phyloP scores from a whole-genome alignment of 2,329 filamentous ascomycete species.

The Graphiopsis chlorocephala region DNA sequence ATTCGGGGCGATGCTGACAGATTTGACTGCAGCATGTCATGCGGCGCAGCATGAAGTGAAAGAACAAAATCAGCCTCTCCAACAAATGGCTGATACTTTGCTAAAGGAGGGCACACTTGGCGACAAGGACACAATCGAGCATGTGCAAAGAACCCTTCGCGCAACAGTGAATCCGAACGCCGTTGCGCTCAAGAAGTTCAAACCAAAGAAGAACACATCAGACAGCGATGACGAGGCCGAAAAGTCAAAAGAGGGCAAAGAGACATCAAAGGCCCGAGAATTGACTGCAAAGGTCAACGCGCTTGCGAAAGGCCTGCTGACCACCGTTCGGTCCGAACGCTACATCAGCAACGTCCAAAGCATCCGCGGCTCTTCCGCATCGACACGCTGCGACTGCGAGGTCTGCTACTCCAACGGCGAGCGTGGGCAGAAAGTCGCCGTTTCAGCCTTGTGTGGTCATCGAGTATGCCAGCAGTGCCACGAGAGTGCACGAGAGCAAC shows the following conservation, averaged over 20 bases:
- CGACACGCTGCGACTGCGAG: background rate
- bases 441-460: constrained; percentile 54
- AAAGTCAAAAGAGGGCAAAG: background rate
- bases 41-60: background rate
- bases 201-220: background rate
- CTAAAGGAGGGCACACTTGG: background rate
- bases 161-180: background rate
- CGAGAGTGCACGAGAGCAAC: constrained; percentile 19
- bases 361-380: background rate
- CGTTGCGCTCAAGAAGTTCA: background rate
- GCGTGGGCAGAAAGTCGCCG: constrained; percentile 16
- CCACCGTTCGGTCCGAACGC: constrained; percentile 24
- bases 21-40: background rate
- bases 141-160: background rate
- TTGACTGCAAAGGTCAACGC: constrained; percentile 15
- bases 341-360: constrained; percentile 24
- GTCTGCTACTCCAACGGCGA: background rate
- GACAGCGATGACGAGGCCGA: background rate
- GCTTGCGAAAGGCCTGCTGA: constrained; percentile 23
- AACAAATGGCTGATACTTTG: background rate
- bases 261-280: background rate
- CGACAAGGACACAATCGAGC: background rate
- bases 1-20: background rate
- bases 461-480: constrained; percentile 46
- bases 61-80: background rate